phyloP scores from a whole-genome alignment of 148 eudicot genomes.

The Fagopyrum esculentum region DNA sequence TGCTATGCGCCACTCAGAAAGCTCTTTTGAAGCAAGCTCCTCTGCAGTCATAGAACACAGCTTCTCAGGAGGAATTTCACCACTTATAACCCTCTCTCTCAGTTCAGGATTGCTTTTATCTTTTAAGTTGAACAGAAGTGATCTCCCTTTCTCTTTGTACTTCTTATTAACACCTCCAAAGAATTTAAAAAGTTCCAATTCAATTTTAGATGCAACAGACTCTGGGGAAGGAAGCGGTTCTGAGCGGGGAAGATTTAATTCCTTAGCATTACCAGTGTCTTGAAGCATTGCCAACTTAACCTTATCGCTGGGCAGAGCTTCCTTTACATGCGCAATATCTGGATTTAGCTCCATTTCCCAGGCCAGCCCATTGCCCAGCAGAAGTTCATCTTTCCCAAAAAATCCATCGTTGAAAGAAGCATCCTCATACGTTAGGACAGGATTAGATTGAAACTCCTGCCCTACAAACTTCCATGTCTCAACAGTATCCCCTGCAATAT shows the following conservation, averaged over 20 bases:
- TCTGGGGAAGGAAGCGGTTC: slow-evolving; percentile 38
- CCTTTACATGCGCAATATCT: slow-evolving; percentile 31
- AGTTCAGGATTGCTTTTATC: slow-evolving; percentile 87
- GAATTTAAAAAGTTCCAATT: slow-evolving; percentile 72
- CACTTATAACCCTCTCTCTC: slow-evolving; percentile 81
- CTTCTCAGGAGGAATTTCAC: slow-evolving; percentile 70
- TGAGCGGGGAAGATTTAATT: neutral
- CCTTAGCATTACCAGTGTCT: slow-evolving; percentile 13
- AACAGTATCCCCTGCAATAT: slow-evolving; percentile 19
- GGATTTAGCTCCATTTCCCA: slow-evolving; percentile 66
- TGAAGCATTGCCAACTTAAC: slow-evolving; percentile 21
- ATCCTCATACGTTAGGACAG: slow-evolving; percentile 51
- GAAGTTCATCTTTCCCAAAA: slow-evolving; percentile 71
- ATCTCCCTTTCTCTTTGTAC: slow-evolving; percentile 90
- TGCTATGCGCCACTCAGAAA: slow-evolving; percentile 92
- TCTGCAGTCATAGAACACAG: slow-evolving; percentile 96
- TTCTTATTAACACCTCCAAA: slow-evolving; percentile 94
- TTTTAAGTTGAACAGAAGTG: slow-evolving; percentile 83
- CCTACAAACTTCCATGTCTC: slow-evolving; percentile 32
- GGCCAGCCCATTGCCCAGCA: slow-evolving; percentile 89
- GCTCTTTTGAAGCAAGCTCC: slow-evolving; percentile 96
- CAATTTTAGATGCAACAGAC: slow-evolving; percentile 56
- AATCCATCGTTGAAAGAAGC: slow-evolving; percentile 50
- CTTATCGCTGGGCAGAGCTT: slow-evolving; percentile 25
- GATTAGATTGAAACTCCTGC: slow-evolving; percentile 30